Conservation (phyloP, 208 protist species). For the Trypanosoma grayi region DNA sequence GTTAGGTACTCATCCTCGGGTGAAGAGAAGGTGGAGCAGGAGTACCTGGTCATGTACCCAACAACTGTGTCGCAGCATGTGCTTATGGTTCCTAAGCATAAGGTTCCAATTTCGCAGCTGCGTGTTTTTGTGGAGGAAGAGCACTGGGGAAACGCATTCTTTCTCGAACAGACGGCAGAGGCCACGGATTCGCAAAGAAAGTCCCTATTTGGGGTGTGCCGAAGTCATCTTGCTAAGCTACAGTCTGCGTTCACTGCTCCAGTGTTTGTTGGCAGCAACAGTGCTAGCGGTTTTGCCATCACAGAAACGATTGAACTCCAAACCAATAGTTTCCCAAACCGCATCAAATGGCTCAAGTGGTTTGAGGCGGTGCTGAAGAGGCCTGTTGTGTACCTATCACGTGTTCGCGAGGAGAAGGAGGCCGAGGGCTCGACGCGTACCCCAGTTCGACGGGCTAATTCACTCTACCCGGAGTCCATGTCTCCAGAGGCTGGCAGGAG, state of each 20-base stretch:
- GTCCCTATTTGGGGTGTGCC: slow-evolving; percentile 14
- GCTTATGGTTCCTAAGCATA: slow-evolving; percentile 13
- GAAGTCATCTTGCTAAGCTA: not conserved
- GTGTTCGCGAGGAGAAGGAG: slow-evolving; percentile 18
- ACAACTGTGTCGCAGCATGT: slow-evolving; percentile 20
- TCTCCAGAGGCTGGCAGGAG: not conserved
- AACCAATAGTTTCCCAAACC: slow-evolving; percentile 28
- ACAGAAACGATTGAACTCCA: slow-evolving; percentile 34
- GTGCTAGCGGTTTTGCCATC: slow-evolving; percentile 16
- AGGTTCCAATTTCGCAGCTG: slow-evolving; percentile 11
- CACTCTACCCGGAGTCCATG: slow-evolving; percentile 5
- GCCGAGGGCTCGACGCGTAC: not conserved
- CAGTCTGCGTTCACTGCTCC: not conserved
- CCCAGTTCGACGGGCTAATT: not conserved
- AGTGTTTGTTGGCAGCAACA: not conserved
- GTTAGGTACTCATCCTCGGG: not conserved
- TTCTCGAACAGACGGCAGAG: slow-evolving; percentile 18
- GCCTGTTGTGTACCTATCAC: slow-evolving; percentile 34
- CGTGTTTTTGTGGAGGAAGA: slow-evolving; percentile 24
- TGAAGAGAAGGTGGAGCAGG: not conserved
- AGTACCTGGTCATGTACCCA: slow-evolving; percentile 18
- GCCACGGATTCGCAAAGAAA: not conserved
- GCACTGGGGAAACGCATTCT: slow-evolving; percentile 17
- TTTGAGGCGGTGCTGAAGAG: slow-evolving; percentile 32
- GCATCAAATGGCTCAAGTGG: slow-evolving; percentile 46